These are phyloP conservation scores for Hypoxylon lienhwacheense DNA, from an alignment of 495 filamentous ascomycete species.

Conservation along the genomic window DNA sequence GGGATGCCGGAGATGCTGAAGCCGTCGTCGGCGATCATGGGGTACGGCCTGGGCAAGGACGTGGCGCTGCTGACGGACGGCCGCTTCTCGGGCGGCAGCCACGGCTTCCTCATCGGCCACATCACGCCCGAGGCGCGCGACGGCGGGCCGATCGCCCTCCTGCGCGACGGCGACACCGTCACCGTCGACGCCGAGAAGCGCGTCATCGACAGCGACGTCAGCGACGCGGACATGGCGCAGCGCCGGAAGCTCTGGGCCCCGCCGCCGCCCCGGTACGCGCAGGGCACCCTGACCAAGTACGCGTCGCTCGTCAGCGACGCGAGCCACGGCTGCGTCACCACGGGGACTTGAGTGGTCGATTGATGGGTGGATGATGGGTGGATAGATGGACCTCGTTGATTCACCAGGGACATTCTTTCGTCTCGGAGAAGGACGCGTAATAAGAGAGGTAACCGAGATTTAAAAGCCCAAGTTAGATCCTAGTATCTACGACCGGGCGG, in stretches of 20 bases:
- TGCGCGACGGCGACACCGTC: slow-evolving; percentile 68
- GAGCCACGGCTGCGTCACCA: slow-evolving; percentile 79
- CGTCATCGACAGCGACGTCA: slow-evolving; percentile 61
- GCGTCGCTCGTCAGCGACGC: slow-evolving; percentile 70
- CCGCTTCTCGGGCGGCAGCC: slow-evolving; percentile 73
- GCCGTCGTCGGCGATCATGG: slow-evolving; percentile 81
- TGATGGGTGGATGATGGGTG: too few relatives aligned
- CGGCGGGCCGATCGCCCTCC: slow-evolving; percentile 69
- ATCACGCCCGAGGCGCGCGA: slow-evolving; percentile 71
- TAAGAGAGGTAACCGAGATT: too few relatives aligned
- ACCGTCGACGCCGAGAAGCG: slow-evolving; percentile 71
- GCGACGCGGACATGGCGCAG: slow-evolving; percentile 63
- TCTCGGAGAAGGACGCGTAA: too few relatives aligned
- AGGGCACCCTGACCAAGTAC: slow-evolving; percentile 80
- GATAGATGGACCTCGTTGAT: too few relatives aligned
- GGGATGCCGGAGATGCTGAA: slow-evolving; percentile 92
- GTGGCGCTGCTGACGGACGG: slow-evolving; percentile 81
- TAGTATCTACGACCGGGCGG: too few relatives aligned
- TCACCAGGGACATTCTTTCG: too few relatives aligned
- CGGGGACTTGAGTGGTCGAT: slow-evolving; percentile 41
- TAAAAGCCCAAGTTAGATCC: too few relatives aligned
- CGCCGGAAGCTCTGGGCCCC: slow-evolving; percentile 66
- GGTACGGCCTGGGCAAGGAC: slow-evolving; percentile 78
- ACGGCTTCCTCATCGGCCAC: slow-evolving; percentile 80
- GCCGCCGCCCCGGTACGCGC: slow-evolving; percentile 66